phyloP scores from a whole-genome alignment of 495 filamentous ascomycete species.

The Bryoglossum gracile region DNA sequence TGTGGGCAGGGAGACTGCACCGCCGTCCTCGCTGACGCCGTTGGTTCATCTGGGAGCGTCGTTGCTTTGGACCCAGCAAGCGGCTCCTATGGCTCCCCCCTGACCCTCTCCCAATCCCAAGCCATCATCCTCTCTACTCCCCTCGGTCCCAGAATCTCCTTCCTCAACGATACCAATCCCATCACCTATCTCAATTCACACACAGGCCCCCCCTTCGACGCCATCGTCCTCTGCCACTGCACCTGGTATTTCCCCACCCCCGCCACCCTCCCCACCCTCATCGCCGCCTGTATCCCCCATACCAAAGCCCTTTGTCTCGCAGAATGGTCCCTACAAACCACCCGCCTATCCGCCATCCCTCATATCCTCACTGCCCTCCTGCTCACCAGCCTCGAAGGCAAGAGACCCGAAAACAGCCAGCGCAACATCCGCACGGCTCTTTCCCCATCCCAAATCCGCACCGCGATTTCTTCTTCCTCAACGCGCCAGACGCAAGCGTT shows the following conservation, averaged over 20 bases:
- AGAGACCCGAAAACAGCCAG: constrained; percentile 21
- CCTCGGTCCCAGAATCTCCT: constrained; percentile 35
- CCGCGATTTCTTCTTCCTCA: background rate
- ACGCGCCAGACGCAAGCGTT: constrained; percentile 16
- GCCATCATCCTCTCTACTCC: constrained; percentile 28
- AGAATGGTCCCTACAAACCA: constrained; percentile 17
- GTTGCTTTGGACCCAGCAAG: constrained; percentile 43
- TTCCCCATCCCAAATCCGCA: constrained; percentile 26
- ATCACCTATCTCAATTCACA: constrained; percentile 23
- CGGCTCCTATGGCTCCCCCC: constrained; percentile 38
- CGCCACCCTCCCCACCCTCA: constrained; percentile 20
- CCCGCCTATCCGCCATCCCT: background rate
- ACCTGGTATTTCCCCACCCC: constrained; percentile 44
- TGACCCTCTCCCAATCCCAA: constrained; percentile 34
- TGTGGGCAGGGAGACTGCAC: constrained; percentile 50
- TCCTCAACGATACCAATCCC: constrained; percentile 25
- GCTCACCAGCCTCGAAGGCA: constrained; percentile 5
- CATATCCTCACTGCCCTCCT: constrained; percentile 17
- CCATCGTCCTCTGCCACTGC: constrained; percentile 40
- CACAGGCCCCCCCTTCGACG: constrained; percentile 30
- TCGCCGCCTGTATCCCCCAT: constrained; percentile 22
- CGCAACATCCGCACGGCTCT: constrained; percentile 41
- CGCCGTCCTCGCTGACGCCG: constrained; percentile 37
- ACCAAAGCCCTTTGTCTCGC: constrained; percentile 24
- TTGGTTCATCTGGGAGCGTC: constrained; percentile 36